Conservation (phyloP, 2,329 filamentous ascomycete genomes). For the Raffaelea arxii region DNA sequence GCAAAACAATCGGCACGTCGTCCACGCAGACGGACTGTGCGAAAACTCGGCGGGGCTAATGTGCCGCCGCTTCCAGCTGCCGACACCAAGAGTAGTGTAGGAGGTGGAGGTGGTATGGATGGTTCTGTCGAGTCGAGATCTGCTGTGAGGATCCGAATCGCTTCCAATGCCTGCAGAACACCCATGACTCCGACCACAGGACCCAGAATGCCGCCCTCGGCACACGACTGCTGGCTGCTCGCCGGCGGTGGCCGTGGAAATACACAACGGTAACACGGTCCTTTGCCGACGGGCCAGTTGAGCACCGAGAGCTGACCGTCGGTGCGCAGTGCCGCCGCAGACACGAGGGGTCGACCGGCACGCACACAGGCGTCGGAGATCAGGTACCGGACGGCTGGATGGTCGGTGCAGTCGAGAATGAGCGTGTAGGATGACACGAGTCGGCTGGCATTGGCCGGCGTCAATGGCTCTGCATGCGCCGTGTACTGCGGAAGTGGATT, state of each 20-base stretch:
- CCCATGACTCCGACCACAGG: constrained; percentile 93
- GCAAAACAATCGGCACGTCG: constrained; percentile 63
- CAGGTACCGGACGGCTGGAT: constrained; percentile 82
- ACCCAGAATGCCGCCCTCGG: constrained; percentile 85
- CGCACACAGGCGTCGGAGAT: constrained; percentile 86
- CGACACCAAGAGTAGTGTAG: constrained; percentile 39
- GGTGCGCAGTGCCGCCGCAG: constrained; percentile 77
- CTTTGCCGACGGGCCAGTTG: constrained; percentile 68
- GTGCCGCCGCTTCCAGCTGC: constrained; percentile 25
- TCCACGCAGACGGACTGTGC: constrained; percentile 63
- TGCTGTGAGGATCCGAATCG: constrained; percentile 66
- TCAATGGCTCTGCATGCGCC: constrained; percentile 54
- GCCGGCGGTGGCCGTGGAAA: constrained; percentile 82
- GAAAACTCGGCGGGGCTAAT: constrained; percentile 39
- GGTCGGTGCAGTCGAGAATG: constrained; percentile 91
- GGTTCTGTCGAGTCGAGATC: constrained; percentile 3
- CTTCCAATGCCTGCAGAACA: constrained; percentile 80
- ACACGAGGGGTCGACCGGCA: constrained; percentile 69
- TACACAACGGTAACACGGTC: constrained; percentile 88
- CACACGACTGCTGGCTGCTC: constrained; percentile 74
- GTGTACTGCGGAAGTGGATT: constrained; percentile 63
- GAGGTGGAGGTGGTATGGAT: constrained; percentile 8
- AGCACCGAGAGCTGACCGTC: constrained; percentile 86
- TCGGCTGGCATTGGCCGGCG: constrained; percentile 54
- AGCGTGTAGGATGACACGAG: constrained; percentile 68